Conservation (phyloP, 352 stramenopile species). For the Achlya hypogyna region DNA sequence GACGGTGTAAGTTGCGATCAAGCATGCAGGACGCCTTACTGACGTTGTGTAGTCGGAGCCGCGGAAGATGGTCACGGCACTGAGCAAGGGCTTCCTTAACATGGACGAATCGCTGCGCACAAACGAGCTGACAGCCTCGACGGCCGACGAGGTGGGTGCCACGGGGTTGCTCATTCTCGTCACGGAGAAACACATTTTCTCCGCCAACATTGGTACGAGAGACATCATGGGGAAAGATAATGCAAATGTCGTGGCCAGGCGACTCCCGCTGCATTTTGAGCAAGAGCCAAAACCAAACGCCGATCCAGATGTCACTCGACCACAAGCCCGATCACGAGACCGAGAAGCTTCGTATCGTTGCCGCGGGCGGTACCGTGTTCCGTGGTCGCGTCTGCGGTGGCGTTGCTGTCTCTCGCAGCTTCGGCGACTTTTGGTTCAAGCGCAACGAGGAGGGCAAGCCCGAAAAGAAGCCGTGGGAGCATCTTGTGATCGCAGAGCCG, state of each 20-base stretch:
- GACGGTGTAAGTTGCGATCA: neutral
- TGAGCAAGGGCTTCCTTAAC: conserved; percentile 66
- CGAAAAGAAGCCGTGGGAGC: conserved; percentile 72
- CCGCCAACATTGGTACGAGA: conserved; percentile 50
- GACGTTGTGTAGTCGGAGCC: conserved; percentile 1
- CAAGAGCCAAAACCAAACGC: conserved; percentile 57
- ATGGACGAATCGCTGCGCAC: conserved; percentile 64
- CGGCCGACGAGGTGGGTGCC: conserved; percentile 73
- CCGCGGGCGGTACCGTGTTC: conserved; percentile 73
- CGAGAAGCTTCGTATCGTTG: conserved; percentile 79
- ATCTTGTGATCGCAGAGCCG: conserved; percentile 77
- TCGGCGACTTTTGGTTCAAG: conserved; percentile 87
- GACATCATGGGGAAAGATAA: neutral
- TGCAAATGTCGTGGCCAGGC: conserved; percentile 23
- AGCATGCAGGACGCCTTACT: neutral
- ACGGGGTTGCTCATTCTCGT: conserved; percentile 75
- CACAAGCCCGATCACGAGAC: conserved; percentile 82
- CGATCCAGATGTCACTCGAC: conserved; percentile 74
- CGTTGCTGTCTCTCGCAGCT: conserved; percentile 81
- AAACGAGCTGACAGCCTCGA: conserved; percentile 48
- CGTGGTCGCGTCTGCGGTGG: conserved; percentile 75
- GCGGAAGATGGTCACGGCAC: conserved; percentile 28
- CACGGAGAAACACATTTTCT: conserved; percentile 72
- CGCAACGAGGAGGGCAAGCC: conserved; percentile 62
- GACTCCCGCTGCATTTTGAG: conserved; percentile 81